Evolutionary conservation across 768 basidiomycete genomes (phyloP).

Genomic region (Coprinopsis sp.): DNA sequence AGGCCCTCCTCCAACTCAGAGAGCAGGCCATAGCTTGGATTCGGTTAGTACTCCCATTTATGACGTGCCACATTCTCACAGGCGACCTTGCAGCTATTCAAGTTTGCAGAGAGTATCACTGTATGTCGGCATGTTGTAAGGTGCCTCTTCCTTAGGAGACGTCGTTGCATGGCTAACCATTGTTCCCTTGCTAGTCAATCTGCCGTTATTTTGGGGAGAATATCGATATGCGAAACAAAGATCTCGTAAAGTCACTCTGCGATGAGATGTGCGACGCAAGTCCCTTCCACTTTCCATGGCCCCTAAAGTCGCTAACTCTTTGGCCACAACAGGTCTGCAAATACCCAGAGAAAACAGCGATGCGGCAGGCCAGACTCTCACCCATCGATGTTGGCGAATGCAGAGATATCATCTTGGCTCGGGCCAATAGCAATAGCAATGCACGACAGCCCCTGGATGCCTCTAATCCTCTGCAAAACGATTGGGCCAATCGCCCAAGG

Average conservation of each 20-base stretch:
- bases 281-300: background rate
- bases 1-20: constrained; percentile 62
- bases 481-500: background rate
- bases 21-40: constrained; percentile 58
- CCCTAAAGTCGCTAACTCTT: background rate
- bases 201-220: constrained; percentile 79
- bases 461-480: background rate
- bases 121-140: constrained; percentile 72
- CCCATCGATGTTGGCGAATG: constrained; percentile 22
- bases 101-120: constrained; percentile 54
- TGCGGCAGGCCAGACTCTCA: constrained; percentile 47
- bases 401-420: constrained; percentile 1
- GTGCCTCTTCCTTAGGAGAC: constrained; percentile 1
- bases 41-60: constrained; percentile 38
- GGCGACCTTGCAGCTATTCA: constrained; percentile 23
- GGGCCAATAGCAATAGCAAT: background rate
- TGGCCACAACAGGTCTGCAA: constrained; percentile 59
- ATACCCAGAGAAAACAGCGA: constrained; percentile 61
- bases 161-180: background rate
- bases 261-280: constrained; percentile 79
- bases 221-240: constrained; percentile 45
- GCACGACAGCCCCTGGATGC: background rate
- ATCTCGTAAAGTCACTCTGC: constrained; percentile 50
- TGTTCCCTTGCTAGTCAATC: constrained; percentile 30
- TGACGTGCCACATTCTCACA: background rate